Evolutionary conservation across 1,284 basidiomycete genomes (phyloP).

Genomic region (Anthracocystis setariae): DNA sequence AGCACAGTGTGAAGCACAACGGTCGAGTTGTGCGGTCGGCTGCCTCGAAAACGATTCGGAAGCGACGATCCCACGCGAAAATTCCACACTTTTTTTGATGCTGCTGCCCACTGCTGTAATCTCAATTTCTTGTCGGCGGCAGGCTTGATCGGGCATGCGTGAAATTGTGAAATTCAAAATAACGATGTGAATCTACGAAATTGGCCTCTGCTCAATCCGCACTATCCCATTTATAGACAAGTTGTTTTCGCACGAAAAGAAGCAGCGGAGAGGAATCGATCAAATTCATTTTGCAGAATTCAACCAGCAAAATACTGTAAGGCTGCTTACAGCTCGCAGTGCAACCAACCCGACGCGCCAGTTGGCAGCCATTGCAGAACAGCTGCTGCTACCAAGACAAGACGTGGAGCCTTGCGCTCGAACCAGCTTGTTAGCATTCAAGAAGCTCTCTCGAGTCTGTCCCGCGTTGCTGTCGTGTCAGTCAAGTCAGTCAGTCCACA

Average conservation of each 20-base stretch:
- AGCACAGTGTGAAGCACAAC: no score
- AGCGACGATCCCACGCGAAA: conserved; percentile 25
- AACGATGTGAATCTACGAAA: conserved; percentile 9
- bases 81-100: conserved; percentile 17
- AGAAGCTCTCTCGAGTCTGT: conserved; percentile 7
- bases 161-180: no score
- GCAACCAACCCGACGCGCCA: conserved; percentile 13
- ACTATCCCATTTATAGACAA: background rate
- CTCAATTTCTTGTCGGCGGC: background rate
- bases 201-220: background rate
- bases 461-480: conserved; percentile 30
- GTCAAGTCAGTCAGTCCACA: background rate
- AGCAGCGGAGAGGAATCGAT: conserved; percentile 15
- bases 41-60: conserved; percentile 23
- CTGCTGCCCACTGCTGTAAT: background rate
- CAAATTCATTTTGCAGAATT: conserved; percentile 13
- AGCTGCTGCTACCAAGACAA: conserved; percentile 10
- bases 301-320: background rate
- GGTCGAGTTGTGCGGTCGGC: conserved; percentile 11
- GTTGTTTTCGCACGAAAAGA: conserved; percentile 27
- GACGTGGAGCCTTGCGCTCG: conserved; percentile 48
- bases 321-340: background rate
- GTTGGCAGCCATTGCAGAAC: conserved; percentile 7
- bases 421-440: conserved; percentile 26
- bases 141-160: conserved; percentile 9